Evolutionary conservation across 2,329 filamentous ascomycete genomes (phyloP).

Genomic region (Sporothrix variecibatus): DNA sequence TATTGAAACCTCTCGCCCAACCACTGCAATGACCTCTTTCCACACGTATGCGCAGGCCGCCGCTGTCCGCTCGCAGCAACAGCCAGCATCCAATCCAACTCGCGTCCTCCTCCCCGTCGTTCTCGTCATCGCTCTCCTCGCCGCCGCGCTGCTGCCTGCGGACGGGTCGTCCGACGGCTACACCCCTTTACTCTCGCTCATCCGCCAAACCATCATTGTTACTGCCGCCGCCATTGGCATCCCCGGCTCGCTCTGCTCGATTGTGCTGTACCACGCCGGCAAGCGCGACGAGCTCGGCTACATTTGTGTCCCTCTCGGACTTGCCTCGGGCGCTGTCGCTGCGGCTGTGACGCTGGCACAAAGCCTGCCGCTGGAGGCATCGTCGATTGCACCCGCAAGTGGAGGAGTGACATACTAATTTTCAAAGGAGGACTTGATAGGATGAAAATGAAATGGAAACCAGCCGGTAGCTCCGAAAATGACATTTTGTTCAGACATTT

Average conservation of each 20-base stretch:
- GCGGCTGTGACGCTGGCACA: not conserved
- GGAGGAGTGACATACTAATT: not conserved
- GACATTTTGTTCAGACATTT: no score
- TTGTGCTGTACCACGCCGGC: not conserved
- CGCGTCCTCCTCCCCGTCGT: not conserved
- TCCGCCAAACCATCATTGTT: not conserved
- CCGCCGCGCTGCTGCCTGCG: not conserved
- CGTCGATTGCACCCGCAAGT: not conserved
- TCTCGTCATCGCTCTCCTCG: not conserved
- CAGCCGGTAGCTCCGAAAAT: no score
- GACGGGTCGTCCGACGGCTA: not conserved
- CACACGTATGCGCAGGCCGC: not conserved
- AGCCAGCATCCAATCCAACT: not conserved
- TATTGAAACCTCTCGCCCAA: not conserved
- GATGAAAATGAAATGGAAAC: no score
- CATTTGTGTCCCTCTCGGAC: not conserved
- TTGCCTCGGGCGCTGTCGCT: not conserved
- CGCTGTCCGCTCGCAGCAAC: not conserved
- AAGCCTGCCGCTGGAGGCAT: not conserved
- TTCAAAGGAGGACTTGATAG: no score
- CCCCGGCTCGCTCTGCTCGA: not conserved
- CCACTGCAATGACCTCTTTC: not conserved
- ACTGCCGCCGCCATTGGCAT: not conserved
- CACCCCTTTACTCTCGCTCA: not conserved
- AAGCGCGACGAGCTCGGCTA: not conserved